phyloP scores from a whole-genome alignment of 2,329 filamentous ascomycete species.

The Alternaria triticina region DNA sequence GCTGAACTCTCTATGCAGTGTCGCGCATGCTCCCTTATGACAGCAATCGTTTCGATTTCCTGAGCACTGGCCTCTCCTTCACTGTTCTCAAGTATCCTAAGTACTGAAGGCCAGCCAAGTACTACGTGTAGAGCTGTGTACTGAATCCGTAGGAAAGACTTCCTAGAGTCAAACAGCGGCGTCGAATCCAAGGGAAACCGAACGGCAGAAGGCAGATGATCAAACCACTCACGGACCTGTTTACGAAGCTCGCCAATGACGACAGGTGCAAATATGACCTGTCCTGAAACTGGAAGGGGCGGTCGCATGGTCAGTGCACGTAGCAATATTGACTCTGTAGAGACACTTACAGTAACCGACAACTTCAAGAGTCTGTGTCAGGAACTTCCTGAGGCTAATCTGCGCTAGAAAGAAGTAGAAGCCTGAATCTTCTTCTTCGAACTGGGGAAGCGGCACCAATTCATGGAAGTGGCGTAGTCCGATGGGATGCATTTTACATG shows the following conservation, averaged over 20 bases:
- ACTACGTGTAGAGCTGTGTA: conserved; percentile 39
- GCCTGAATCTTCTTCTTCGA: conserved; percentile 33
- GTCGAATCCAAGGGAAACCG: conserved; percentile 31
- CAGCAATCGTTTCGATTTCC: conserved; percentile 20
- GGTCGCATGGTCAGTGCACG: background rate
- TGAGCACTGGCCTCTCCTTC: conserved; percentile 13
- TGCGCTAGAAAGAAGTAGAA: conserved; percentile 39
- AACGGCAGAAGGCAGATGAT: conserved; percentile 31
- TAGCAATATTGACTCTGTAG: background rate
- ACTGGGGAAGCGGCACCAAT: conserved; percentile 35
- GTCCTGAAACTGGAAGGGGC: conserved; percentile 16
- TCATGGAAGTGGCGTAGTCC: conserved; percentile 38
- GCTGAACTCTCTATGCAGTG: conserved; percentile 17
- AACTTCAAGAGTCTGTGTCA: conserved; percentile 35
- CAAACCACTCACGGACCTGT: conserved; percentile 35
- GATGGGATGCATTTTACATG: conserved; percentile 39
- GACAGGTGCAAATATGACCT: conserved; percentile 35
- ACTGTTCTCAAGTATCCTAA: conserved; percentile 28
- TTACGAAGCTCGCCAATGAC: conserved; percentile 32
- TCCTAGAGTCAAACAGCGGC: conserved; percentile 36
- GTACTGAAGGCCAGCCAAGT: conserved; percentile 35
- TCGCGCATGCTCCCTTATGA: conserved; percentile 25
- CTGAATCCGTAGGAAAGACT: conserved; percentile 36
- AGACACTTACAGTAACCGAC: conserved; percentile 29
- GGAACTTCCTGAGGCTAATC: conserved; percentile 34